Evolutionary conservation across 2,329 filamentous ascomycete genomes (phyloP), one percentile per base, ranked within the genome.

Genomic region (Furcasterigmium sp.): DNA sequence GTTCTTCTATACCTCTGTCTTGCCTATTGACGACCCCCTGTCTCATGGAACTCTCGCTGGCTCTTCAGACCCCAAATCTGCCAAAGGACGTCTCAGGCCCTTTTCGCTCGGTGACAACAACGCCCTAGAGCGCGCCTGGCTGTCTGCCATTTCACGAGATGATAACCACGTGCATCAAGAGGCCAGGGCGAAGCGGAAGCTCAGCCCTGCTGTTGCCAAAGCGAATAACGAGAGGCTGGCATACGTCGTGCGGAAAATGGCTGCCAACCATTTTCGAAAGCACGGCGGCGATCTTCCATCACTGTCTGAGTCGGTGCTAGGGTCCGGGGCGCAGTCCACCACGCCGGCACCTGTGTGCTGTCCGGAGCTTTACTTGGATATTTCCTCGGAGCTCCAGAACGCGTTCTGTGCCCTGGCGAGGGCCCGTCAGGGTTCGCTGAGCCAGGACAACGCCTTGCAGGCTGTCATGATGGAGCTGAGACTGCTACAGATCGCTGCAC

Each of bases 1-100:
- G 50, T 95, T 89, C 68, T 95, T 95, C 65, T 95, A 95, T 63
- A 78, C 82, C 13, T 93, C 89, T 10, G 71, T 82, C 11, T 76
- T 91, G 39, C 84, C 89, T 23, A 90, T 95, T 57, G 90, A 95
- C 56, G 90, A 95, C 56, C 88, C 88, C 19, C 74, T 95, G n/a
- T 88, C 85, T 9, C 78, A 84, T 2, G 66, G 72, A 10, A 62
- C 74, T 65, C 57, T 80, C 61, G 59, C 77, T 57, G 62, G 62
- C 19, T 54, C 75, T 60, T 49, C 72, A 59, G 66, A 83, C 40
- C 58, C 73, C 13, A 75, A 69, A 44, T 62, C 73, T 43, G 63
- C 72, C 26, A 82, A 76, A 53, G 73, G 76, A 28, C 77, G 81
- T 37, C 78, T 89, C 8, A 80, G 87, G 35, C 88, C 90, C 0